Percentiles rank a stretch among this genome's conserved stretches.
These are phyloP conservation scores for Pseudozyma pruni DNA, from an alignment of 1,284 basidiomycete species.

Conservation along the genomic window DNA sequence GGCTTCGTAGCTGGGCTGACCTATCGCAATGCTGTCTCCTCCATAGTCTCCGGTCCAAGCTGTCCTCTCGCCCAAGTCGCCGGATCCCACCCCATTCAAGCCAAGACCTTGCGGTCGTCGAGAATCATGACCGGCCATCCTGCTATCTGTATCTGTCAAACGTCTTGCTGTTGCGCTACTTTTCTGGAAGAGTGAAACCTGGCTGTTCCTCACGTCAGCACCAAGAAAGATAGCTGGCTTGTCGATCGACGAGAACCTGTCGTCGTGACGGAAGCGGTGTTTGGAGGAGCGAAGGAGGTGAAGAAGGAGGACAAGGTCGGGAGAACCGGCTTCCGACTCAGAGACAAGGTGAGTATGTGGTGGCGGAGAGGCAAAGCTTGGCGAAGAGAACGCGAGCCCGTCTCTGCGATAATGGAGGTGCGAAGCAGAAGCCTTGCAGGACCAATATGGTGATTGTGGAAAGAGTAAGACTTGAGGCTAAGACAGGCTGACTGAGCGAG, in stretches of 20 bases:
- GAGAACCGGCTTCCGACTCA: constrained; percentile 13
- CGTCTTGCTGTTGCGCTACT: neutral
- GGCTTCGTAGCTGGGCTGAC: constrained; percentile 20
- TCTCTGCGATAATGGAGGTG: too few species aligned
- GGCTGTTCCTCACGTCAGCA: neutral
- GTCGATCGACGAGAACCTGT: too few species aligned
- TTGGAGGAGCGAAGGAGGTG: too few species aligned
- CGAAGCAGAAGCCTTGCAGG: too few species aligned
- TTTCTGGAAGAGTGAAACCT: neutral
- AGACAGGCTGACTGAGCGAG: too few species aligned
- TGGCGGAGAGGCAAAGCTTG: neutral
- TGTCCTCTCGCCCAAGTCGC: neutral
- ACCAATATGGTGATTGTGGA: too few species aligned
- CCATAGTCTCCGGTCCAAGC: neutral
- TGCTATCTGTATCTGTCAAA: too few species aligned
- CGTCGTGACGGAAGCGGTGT: too few species aligned
- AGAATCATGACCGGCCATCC: neutral
- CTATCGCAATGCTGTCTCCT: constrained; percentile 17
- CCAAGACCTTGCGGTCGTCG: constrained; percentile 7
- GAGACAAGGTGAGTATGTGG: neutral
- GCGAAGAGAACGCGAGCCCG: too few species aligned
- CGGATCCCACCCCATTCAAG: neutral
- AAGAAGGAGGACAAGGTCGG: neutral
- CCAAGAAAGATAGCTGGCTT: too few species aligned
- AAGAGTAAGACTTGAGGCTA: too few species aligned